These are phyloP conservation scores for Phialocephala sp. DNA, from an alignment of 2,329 filamentous ascomycete genomes.

Conservation along the genomic window DNA sequence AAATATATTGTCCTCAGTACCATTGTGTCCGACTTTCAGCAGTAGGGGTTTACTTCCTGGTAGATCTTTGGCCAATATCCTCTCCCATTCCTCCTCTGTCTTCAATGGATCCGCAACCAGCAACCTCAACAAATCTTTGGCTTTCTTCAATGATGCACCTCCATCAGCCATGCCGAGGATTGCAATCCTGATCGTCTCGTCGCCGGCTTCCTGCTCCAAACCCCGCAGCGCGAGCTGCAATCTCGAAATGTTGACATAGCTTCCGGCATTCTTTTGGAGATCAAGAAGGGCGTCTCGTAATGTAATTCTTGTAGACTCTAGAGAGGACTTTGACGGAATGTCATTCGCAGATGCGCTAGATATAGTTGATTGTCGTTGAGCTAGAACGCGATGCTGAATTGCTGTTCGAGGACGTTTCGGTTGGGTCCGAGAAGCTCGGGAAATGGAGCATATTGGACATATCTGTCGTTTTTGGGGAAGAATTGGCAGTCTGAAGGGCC, in stretches of 20 bases:
- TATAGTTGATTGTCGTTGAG: conserved; percentile 28
- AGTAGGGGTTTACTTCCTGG: conserved; percentile 62
- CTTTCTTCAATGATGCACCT: conserved; percentile 50
- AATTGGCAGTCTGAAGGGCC: conserved; percentile 22
- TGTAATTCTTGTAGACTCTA: conserved; percentile 25
- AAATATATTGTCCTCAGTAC: conserved; percentile 36
- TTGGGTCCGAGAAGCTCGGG: conserved; percentile 6
- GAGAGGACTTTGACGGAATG: neutral
- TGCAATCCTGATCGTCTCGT: conserved; percentile 64
- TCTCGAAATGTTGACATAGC: conserved; percentile 70
- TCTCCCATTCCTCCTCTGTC: conserved; percentile 69
- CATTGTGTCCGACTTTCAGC: conserved; percentile 58
- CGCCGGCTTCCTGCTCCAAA: conserved; percentile 59
- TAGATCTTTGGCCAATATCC: conserved; percentile 53
- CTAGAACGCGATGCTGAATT: conserved; percentile 22
- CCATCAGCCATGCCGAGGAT: conserved; percentile 55
- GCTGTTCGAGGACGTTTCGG: conserved; percentile 11
- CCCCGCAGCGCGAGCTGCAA: conserved; percentile 74
- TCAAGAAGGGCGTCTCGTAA: conserved; percentile 54
- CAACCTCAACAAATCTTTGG: conserved; percentile 70
- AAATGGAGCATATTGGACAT: conserved; percentile 38
- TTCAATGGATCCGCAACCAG: conserved; percentile 73
- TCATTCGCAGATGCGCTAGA: conserved; percentile 17
- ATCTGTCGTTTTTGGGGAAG: conserved; percentile 21
- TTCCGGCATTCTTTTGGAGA: conserved; percentile 65